Conservation (phyloP, 768 basidiomycete species). For the Kwoniella dendrophila region DNA sequence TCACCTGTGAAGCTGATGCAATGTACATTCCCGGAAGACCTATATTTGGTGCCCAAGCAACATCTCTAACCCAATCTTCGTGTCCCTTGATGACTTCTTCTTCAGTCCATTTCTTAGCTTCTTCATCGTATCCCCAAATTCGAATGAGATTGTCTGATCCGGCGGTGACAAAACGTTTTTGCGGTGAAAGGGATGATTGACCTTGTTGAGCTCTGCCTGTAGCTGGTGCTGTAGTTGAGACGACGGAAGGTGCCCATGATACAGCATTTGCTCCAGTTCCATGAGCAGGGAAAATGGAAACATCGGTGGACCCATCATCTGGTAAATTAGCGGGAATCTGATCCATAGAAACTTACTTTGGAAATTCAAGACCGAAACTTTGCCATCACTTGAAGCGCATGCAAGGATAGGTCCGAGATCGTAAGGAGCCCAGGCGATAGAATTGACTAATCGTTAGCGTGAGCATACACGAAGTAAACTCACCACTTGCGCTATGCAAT, state of each 20-base stretch:
- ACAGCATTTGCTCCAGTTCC: conserved; percentile 96
- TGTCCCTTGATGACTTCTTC: conserved; percentile 91
- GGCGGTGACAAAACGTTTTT: conserved; percentile 91
- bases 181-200: conserved; percentile 58
- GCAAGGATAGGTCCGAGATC: conserved; percentile 95
- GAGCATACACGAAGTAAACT: conserved; percentile 35
- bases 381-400: conserved; percentile 95
- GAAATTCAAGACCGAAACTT: conserved; percentile 92
- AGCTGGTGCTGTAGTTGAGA: conserved; percentile 44
- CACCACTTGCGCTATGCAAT: conserved; percentile 89
- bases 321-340: background rate
- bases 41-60: conserved; percentile 98
- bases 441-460: conserved; percentile 71
- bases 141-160: conserved; percentile 95
- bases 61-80: conserved; percentile 96
- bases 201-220: conserved; percentile 51
- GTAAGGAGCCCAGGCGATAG: conserved; percentile 98
- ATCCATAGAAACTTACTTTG: conserved; percentile 68
- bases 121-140: conserved; percentile 89
- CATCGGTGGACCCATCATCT: conserved; percentile 97
- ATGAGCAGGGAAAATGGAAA: conserved; percentile 92
- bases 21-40: conserved; percentile 93
- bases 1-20: conserved; percentile 86
- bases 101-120: conserved; percentile 83
- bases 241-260: conserved; percentile 92